Evolutionary conservation across 768 basidiomycete genomes (phyloP).

Genomic region (Tricholoma sp.): DNA sequence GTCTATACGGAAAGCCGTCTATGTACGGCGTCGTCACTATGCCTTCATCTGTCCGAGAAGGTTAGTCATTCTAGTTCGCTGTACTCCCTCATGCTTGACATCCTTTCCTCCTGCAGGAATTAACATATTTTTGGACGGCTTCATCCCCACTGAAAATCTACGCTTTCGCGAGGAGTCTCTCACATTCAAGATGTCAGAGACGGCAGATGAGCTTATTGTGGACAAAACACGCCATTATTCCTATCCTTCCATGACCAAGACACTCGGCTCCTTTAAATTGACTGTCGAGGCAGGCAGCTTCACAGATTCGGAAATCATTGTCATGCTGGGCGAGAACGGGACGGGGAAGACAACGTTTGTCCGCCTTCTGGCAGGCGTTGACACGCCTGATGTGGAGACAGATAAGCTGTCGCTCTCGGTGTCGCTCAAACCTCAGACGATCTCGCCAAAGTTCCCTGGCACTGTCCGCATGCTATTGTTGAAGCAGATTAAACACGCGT

Average conservation of each 20-base stretch:
- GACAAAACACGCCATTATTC: conserved; percentile 88
- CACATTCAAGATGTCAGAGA: conserved; percentile 97
- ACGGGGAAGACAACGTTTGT: conserved; percentile 99
- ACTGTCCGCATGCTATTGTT: conserved; percentile 93
- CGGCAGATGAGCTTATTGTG: conserved; percentile 81
- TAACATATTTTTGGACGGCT: conserved; percentile 99
- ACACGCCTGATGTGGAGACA: conserved; percentile 80
- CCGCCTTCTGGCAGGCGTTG: conserved; percentile 84
- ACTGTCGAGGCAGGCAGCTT: conserved; percentile 87
- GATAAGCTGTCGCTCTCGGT: conserved; percentile 80
- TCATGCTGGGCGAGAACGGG: conserved; percentile 99
- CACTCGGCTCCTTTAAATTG: conserved; percentile 91
- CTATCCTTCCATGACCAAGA: conserved; percentile 97
- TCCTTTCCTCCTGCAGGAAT: conserved; percentile 54
- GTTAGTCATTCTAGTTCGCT: conserved; percentile 31
- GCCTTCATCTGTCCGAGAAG: conserved; percentile 98
- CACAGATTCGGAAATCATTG: conserved; percentile 99
- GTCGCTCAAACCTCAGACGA: conserved; percentile 98
- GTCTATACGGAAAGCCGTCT: conserved; percentile 93
- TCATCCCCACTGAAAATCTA: conserved; percentile 97
- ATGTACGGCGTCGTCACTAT: conserved; percentile 99
- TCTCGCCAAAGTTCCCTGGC: conserved; percentile 96
- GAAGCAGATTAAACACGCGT: conserved; percentile 91
- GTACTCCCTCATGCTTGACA: conserved; percentile 2
- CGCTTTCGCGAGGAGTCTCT: conserved; percentile 96